These are phyloP conservation scores for Trichoderma arundinaceum DNA, from an alignment of 2,329 filamentous ascomycete species.

Conservation along the genomic window DNA sequence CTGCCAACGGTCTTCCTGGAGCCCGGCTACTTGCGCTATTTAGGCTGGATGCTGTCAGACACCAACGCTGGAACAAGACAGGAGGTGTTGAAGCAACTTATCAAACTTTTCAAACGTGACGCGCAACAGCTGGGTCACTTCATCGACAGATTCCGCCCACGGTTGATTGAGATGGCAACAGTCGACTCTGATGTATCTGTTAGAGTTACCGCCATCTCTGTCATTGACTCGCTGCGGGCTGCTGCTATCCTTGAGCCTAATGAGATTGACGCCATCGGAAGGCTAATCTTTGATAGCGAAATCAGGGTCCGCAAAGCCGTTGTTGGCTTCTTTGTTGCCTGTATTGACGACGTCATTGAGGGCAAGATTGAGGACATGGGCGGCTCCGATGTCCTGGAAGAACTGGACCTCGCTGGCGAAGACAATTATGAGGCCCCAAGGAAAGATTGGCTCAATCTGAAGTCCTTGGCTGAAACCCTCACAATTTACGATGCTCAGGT, in stretches of 20 bases:
- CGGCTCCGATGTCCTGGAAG: constrained; percentile 76
- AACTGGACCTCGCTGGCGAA: constrained; percentile 74
- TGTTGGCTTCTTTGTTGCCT: constrained; percentile 87
- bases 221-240: constrained; percentile 81
- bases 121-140: constrained; percentile 87
- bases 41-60: constrained; percentile 95
- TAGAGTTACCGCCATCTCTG: constrained; percentile 77
- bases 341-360: constrained; percentile 81
- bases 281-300: constrained; percentile 88
- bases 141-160: constrained; percentile 85
- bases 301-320: constrained; percentile 84
- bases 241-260: constrained; percentile 87
- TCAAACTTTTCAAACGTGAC: constrained; percentile 77
- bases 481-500: constrained; percentile 78
- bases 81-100: constrained; percentile 86
- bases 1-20: constrained; percentile 90
- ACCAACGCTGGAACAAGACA: constrained; percentile 72
- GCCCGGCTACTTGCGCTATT: constrained; percentile 85
- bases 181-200: constrained; percentile 82
- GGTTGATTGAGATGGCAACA: constrained; percentile 91
- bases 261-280: constrained; percentile 87
- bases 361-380: constrained; percentile 82
- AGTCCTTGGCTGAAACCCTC: constrained; percentile 85
- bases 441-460: constrained; percentile 87
- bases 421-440: constrained; percentile 79